Percentiles rank a stretch among this genome's conserved stretches.
Evolutionary conservation across 352 stramenopile species (phyloP).

Genomic region (Phytophthora ohioensis): DNA sequence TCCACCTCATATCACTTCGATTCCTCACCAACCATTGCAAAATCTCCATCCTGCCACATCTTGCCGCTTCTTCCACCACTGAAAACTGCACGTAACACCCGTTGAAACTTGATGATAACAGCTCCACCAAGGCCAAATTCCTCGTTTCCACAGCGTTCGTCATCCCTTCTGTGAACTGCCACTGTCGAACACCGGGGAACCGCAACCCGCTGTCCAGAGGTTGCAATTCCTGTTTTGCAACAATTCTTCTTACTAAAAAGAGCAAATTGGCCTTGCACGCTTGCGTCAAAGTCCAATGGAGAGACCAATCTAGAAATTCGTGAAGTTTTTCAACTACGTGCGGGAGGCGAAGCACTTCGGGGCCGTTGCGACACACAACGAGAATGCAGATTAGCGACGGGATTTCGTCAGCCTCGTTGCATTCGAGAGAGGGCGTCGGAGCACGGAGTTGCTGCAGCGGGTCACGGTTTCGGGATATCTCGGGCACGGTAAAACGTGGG

Average conservation of each 20-base stretch:
- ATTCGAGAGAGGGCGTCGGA: background rate
- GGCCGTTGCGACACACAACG: constrained; percentile 12
- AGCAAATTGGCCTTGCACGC: constrained; percentile 16
- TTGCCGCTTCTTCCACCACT: constrained; percentile 17
- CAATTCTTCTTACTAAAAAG: constrained; percentile 2
- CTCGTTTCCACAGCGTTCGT: background rate
- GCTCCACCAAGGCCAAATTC: constrained; percentile 18
- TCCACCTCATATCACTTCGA: constrained; percentile 11
- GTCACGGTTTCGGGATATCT: no score
- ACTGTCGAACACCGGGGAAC: constrained; percentile 12
- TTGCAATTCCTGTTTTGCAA: constrained; percentile 5
- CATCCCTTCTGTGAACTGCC: constrained; percentile 23
- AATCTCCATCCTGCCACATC: background rate
- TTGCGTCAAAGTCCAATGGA: constrained; percentile 10
- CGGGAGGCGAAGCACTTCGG: constrained; percentile 14
- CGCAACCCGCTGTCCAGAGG: constrained; percentile 8
- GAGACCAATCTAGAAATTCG: constrained; percentile 20
- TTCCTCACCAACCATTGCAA: constrained; percentile 18
- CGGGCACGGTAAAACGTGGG: no score
- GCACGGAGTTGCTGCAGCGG: background rate
- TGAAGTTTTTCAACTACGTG: constrained; percentile 20
- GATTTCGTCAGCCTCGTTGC: background rate
- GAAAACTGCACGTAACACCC: constrained; percentile 3
- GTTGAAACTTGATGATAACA: constrained; percentile 12
- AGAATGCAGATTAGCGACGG: background rate